Evolutionary conservation across 1,284 basidiomycete species (phyloP).

Genomic region (Gymnopus androsaceus): DNA sequence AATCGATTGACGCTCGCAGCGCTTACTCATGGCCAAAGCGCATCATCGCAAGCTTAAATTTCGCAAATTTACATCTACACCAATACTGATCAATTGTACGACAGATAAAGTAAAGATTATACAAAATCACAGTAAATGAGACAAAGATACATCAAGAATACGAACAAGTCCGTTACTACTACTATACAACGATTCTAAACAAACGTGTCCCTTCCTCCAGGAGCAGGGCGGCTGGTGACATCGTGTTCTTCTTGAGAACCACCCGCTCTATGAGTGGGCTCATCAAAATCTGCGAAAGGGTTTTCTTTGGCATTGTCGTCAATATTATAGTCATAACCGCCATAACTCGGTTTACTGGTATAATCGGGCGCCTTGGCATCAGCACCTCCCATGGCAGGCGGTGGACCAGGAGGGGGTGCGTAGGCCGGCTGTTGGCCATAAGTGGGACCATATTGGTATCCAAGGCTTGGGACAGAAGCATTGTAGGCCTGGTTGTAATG

Average conservation of each 20-base stretch:
- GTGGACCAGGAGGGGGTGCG: conserved; percentile 18
- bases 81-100: too few relatives aligned
- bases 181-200: neutral
- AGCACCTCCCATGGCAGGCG: conserved; percentile 5
- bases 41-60: neutral
- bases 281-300: conserved; percentile 22
- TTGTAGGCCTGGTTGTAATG: conserved; percentile 19
- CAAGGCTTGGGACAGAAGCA: conserved; percentile 16
- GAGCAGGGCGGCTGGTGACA: conserved; percentile 15
- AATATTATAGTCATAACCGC: conserved; percentile 5
- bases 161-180: neutral
- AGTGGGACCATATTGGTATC: conserved; percentile 15
- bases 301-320: conserved; percentile 19
- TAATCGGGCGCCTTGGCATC: conserved; percentile 17
- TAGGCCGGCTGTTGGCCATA: conserved; percentile 15
- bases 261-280: neutral
- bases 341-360: conserved; percentile 9
- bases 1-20: neutral
- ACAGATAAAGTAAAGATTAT: neutral
- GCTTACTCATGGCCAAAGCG: too few relatives aligned
- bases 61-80: too few relatives aligned
- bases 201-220: conserved; percentile 16
- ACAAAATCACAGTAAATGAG: neutral
- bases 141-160: neutral
- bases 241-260: conserved; percentile 8